Base-by-base conservation (phyloP, 176 grass and related monocot genomes). In the Chrysopogon serrulatus region DNA sequence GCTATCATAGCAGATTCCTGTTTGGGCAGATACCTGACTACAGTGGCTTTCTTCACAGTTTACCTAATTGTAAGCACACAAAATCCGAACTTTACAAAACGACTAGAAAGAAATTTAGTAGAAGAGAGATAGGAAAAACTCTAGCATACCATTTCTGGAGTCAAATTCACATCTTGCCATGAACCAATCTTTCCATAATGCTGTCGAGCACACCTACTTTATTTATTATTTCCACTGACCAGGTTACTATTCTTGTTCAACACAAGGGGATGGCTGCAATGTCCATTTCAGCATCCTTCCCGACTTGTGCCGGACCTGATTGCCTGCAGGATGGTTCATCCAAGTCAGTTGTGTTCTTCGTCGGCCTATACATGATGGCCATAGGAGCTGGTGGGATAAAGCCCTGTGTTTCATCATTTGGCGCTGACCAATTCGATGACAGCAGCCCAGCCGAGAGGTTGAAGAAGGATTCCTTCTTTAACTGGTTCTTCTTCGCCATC, bases 401-500 rank as follows among this genome's bases (percentile, higher is more conserved):
- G 88, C 91, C 94, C n/a, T 93, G 94, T 68, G 82, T 96, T 30
- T 91, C 91, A 65, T 70, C 88, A 21, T 96, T 96, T 54, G 94
- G 94, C n/a, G 94, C 94, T n/a, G 86, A 95, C 86, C 93, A 95
- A 67, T 92, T 95, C 68, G 79, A 88, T 67, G 85, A 91, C n/a
- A 68, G 39, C 69, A 68, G 37, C 76, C 78, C 87, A 12, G 51
- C 48, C 24, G 91, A 92, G 77, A 87, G 78, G 76, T 35, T 71
- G 32, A 87, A 82, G 63, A 90, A 90, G 66, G 86, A 47, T 53
- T 93, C 91, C 76, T 93, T 97, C 70, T 97, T 97, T 33, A 97
- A 97, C 74, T 97, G 94, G 94, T 97, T 91, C 82, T 97, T 91
- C 77, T 91, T 97, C 73, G 85, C 89, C 13, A 93, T 93, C 56